Percentiles rank a stretch among this genome's conserved stretches.
Evolutionary conservation across 352 stramenopile species (phyloP).

Genomic region (Aphanomyces invadans): DNA sequence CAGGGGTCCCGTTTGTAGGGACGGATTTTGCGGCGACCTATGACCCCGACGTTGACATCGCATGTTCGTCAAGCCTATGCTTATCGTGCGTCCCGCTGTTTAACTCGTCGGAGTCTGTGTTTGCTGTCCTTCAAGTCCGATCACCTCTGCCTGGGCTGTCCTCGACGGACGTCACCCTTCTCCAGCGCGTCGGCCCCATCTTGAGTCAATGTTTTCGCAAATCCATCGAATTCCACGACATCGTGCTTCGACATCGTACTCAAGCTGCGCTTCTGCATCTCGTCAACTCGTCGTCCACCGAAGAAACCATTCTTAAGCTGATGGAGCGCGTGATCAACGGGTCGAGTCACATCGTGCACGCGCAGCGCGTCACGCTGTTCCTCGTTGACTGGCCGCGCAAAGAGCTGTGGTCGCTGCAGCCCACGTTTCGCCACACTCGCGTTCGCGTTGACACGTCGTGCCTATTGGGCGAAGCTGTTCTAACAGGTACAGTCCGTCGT

Average conservation of each 20-base stretch:
- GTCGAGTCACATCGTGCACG: conserved; percentile 73
- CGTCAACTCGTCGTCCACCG: conserved; percentile 72
- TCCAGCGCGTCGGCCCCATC: conserved; percentile 75
- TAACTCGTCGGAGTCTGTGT: conserved; percentile 51
- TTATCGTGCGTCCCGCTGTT: conserved; percentile 61
- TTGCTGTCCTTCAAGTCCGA: conserved; percentile 65
- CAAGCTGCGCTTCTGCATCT: conserved; percentile 80
- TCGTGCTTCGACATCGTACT: conserved; percentile 70
- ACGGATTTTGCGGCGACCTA: conserved; percentile 50
- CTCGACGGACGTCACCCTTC: conserved; percentile 56
- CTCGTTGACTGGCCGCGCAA: conserved; percentile 80
- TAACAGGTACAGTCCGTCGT: conserved; percentile 30
- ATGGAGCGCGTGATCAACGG: conserved; percentile 77
- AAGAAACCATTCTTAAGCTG: conserved; percentile 78
- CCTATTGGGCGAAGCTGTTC: conserved; percentile 52
- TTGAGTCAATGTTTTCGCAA: conserved; percentile 78
- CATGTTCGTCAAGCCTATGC: conserved; percentile 44
- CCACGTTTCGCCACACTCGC: conserved; percentile 61
- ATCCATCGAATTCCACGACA: conserved; percentile 80
- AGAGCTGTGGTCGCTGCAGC: conserved; percentile 73
- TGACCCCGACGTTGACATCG: conserved; percentile 59
- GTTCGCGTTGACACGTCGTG: conserved; percentile 50
- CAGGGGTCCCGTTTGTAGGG: conserved; percentile 30
- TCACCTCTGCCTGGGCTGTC: conserved; percentile 43
- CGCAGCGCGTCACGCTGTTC: conserved; percentile 65